Percentiles rank a stretch among this genome's conserved stretches.
These are phyloP conservation scores for Helicocarpus griseus DNA, from an alignment of 2,329 filamentous ascomycete species.

Conservation along the genomic window DNA sequence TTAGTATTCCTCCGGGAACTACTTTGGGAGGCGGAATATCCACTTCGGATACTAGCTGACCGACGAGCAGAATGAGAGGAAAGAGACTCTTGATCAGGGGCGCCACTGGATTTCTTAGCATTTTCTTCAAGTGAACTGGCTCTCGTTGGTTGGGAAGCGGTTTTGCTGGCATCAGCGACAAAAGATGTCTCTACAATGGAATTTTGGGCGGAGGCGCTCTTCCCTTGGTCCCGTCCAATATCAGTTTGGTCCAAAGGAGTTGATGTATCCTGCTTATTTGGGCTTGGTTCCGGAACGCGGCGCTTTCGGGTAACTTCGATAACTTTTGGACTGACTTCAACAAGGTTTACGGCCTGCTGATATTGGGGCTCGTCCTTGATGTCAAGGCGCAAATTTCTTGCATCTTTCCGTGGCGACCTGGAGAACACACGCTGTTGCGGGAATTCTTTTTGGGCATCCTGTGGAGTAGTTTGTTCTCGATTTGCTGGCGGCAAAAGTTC, in stretches of 20 bases:
- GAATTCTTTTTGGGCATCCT: background rate
- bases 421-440: background rate
- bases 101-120: constrained; percentile 3
- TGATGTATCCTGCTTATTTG: background rate
- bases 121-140: constrained; percentile 11
- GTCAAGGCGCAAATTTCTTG: background rate
- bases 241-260: background rate
- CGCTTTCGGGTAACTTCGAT: background rate
- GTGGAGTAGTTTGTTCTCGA: background rate
- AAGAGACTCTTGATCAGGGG: background rate
- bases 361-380: background rate
- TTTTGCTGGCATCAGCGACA: constrained; percentile 9
- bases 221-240: background rate
- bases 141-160: constrained; percentile 5
- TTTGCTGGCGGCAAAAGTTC: background rate
- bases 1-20: constrained; percentile 4
- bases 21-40: background rate
- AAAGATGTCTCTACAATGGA: constrained; percentile 14
- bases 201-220: background rate
- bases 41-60: background rate
- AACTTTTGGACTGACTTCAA: background rate
- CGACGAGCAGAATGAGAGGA: background rate
- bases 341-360: background rate
- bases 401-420: background rate
- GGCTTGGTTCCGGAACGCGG: background rate